A percentile compares a stretch with the other conserved stretches of the same genome.
phyloP scores from a whole-genome alignment of 768 basidiomycete species.

The Boletus coccyginus region DNA sequence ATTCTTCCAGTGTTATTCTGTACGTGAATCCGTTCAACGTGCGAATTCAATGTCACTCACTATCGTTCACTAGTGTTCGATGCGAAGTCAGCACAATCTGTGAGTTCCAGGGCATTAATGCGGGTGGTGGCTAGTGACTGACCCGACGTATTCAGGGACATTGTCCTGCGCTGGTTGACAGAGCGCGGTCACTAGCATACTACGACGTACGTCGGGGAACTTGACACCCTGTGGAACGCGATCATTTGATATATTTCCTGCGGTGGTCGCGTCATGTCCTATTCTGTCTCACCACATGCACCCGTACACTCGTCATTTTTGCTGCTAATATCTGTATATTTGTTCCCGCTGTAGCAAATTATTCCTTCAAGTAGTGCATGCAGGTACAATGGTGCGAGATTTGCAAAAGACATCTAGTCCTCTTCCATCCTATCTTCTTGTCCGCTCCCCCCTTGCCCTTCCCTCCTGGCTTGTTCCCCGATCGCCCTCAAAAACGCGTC shows the following conservation, averaged over 20 bases:
- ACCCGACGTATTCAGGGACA: slow-evolving; percentile 50
- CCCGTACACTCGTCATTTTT: neutral
- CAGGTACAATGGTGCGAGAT: neutral
- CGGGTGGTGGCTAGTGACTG: neutral
- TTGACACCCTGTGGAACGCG: neutral
- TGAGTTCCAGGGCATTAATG: slow-evolving; percentile 33
- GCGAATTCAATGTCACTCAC: neutral
- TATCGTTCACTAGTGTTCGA: slow-evolving; percentile 67
- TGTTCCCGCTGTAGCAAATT: neutral
- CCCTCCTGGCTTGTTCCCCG: slow-evolving; percentile 66
- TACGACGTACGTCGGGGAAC: neutral
- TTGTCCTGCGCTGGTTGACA: slow-evolving; percentile 85
- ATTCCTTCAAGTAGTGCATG: neutral
- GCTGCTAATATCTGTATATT: neutral
- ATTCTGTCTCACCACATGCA: neutral
- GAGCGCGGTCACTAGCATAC: slow-evolving; percentile 59
- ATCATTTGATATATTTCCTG: neutral
- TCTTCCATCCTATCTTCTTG: slow-evolving; percentile 73
- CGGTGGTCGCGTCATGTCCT: neutral
- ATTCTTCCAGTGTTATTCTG: slow-evolving; percentile 69
- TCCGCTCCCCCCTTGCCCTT: slow-evolving; percentile 26
- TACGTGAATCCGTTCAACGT: slow-evolving; percentile 33
- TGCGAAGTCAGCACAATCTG: slow-evolving; percentile 96
- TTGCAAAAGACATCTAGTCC: slow-evolving; percentile 40
- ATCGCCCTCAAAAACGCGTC: slow-evolving; percentile 79